Conservation (phyloP, 2,329 filamentous ascomycete species). For the Claviceps purpurea region DNA sequence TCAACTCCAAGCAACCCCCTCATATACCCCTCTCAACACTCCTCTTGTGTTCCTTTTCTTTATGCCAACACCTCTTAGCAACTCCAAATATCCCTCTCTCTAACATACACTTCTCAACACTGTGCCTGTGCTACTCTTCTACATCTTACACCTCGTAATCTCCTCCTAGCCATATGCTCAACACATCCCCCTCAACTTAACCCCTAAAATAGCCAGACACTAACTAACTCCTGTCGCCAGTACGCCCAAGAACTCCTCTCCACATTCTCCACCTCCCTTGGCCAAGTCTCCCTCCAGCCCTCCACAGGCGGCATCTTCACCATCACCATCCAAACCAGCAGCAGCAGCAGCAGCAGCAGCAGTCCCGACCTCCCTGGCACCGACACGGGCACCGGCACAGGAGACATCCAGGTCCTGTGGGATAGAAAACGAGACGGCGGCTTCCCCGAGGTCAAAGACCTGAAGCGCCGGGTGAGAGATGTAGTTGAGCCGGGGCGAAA, state of each 20-base stretch:
- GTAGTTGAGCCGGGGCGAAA: slow-evolving; percentile 65
- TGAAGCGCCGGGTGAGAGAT: slow-evolving; percentile 75
- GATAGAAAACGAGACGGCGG: slow-evolving; percentile 77
- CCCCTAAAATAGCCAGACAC: not conserved
- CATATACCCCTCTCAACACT: no score
- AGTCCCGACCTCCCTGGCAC: no score
- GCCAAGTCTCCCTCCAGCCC: slow-evolving; percentile 79
- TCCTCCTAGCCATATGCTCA: no score
- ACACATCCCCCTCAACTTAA: not conserved
- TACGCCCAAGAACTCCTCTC: slow-evolving; percentile 92
- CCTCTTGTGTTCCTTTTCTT: no score
- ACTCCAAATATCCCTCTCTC: no score
- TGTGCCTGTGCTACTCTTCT: no score
- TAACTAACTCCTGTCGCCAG: slow-evolving; percentile 27
- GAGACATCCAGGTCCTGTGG: slow-evolving; percentile 49
- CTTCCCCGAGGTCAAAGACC: slow-evolving; percentile 86
- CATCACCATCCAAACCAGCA: slow-evolving; percentile 43
- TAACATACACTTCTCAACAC: no score
- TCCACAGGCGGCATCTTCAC: slow-evolving; percentile 73
- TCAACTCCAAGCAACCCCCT: no score
- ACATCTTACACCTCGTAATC: no score
- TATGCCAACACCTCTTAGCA: no score
- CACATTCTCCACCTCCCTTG: slow-evolving; percentile 72
- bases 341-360: no score
- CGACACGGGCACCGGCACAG: not conserved